Conservation (phyloP, 2,329 filamentous ascomycete genomes). For the Taxawa tesnikishii region DNA sequence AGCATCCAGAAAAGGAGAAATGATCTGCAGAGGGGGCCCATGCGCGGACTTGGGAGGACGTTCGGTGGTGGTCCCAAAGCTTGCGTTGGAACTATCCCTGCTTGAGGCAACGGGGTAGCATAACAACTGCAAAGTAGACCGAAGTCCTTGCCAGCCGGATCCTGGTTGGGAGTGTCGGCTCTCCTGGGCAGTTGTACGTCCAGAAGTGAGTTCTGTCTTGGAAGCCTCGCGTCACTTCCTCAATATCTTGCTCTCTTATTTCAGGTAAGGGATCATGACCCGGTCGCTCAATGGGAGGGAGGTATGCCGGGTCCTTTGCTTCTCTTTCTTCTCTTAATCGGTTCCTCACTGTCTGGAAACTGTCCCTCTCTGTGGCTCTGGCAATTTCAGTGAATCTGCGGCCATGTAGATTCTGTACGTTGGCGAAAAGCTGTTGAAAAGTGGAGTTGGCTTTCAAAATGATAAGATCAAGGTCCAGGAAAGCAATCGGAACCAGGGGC, state of each 20-base stretch:
- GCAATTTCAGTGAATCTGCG: conserved; percentile 31
- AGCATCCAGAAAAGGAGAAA: not conserved
- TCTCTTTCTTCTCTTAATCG: conserved; percentile 34
- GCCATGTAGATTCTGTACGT: conserved; percentile 23
- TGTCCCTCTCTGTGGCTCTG: conserved; percentile 26
- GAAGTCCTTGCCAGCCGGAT: conserved; percentile 29
- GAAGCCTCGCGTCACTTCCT: conserved; percentile 30
- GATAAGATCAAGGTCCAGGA: conserved; percentile 34
- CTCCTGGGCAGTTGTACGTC: conserved; percentile 24
- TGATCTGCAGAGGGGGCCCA: conserved; percentile 1
- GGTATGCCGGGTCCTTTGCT: conserved; percentile 34
- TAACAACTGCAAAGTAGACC: conserved; percentile 33
- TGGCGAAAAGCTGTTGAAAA: conserved; percentile 30
- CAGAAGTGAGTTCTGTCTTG: conserved; percentile 27
- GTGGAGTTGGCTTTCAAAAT: conserved; percentile 32
- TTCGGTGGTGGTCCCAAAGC: not conserved
- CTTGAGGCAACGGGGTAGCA: conserved; percentile 19
- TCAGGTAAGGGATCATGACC: conserved; percentile 29
- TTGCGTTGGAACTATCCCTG: too few relatives aligned
- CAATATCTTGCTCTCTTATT: conserved; percentile 29
- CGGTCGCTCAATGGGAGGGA: conserved; percentile 35
- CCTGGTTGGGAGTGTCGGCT: conserved; percentile 21
- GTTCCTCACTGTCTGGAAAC: conserved; percentile 30
- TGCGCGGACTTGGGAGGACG: conserved; percentile 1
- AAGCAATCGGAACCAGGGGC: conserved; percentile 21